phyloP scores from a whole-genome alignment of 192 early-diverging fungal species.

The Podila epicladia region DNA sequence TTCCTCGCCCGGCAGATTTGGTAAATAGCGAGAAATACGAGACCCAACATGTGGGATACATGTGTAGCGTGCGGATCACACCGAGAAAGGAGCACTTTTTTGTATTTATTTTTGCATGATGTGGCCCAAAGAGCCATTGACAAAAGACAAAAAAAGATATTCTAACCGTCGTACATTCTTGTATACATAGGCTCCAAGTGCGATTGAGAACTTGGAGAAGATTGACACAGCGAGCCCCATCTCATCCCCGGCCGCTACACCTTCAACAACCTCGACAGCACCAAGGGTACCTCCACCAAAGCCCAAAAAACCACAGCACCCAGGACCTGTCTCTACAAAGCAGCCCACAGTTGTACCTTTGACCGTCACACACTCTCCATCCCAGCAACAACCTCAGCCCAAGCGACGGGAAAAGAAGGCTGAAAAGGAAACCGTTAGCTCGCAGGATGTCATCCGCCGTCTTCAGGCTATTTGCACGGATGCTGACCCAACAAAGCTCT shows the following conservation, averaged over 20 bases:
- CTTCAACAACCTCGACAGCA: slow-evolving; percentile 26
- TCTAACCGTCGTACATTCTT: background rate
- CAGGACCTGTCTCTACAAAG: slow-evolving; percentile 16
- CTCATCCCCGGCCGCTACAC: slow-evolving; percentile 12
- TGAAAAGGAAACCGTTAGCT: slow-evolving; percentile 58
- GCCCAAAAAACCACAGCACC: slow-evolving; percentile 41
- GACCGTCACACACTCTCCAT: background rate
- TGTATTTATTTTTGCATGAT: background rate
- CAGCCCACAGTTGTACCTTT: slow-evolving; percentile 2
- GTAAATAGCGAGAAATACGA: slow-evolving; percentile 6
- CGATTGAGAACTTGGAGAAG: slow-evolving; percentile 15
- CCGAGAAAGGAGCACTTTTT: background rate
- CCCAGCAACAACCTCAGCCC: background rate
- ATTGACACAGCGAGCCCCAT: slow-evolving; percentile 22
- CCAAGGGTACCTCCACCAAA: slow-evolving; percentile 46
- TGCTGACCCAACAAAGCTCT: slow-evolving; percentile 86
- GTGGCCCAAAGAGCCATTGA: background rate
- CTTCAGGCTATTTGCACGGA: slow-evolving; percentile 87
- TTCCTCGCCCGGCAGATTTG: slow-evolving; percentile 9
- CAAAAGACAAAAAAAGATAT: background rate
- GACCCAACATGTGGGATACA: no score
- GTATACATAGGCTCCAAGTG: slow-evolving; percentile 18
- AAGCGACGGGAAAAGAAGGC: slow-evolving; percentile 57
- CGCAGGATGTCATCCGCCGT: slow-evolving; percentile 84
- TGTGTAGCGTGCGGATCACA: no score